phyloP scores from a whole-genome alignment of 2,329 filamentous ascomycete genomes.

The Trichoderma koningii region DNA sequence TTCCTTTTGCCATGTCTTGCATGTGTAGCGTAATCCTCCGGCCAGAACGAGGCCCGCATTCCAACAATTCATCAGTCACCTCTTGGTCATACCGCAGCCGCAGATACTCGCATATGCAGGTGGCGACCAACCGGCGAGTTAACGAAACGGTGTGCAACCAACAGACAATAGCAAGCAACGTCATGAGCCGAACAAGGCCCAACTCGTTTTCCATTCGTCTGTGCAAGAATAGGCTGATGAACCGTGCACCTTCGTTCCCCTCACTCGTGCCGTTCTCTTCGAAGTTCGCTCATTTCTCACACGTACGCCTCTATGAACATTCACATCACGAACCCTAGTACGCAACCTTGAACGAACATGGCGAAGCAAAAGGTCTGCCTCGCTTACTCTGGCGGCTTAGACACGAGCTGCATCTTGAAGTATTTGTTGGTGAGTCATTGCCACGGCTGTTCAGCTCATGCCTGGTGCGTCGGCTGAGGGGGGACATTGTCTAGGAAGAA shows the following conservation, averaged over 20 bases:
- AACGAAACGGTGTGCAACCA: not conserved
- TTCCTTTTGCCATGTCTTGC: too few relatives aligned
- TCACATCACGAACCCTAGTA: too few relatives aligned
- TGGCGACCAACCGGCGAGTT: too few relatives aligned
- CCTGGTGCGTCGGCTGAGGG: not conserved
- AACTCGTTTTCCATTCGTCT: not conserved
- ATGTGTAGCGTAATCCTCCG: too few relatives aligned
- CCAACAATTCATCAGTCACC: too few relatives aligned
- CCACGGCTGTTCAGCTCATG: not conserved
- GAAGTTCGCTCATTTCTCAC: too few relatives aligned
- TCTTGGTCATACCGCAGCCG: not conserved
- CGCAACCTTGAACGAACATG: too few relatives aligned
- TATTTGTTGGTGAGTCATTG: not conserved
- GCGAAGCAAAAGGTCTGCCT: not conserved
- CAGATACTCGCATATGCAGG: too few relatives aligned
- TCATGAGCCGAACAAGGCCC: not conserved
- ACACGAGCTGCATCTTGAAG: conserved; percentile 10
- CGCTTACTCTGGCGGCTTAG: conserved; percentile 10
- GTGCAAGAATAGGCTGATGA: not conserved
- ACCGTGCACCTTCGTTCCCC: not conserved
- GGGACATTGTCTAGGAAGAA: not conserved
- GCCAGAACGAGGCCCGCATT: too few relatives aligned
- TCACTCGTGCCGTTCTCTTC: not conserved
- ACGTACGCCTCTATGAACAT: too few relatives aligned
- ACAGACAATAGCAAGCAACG: not conserved